Evolutionary conservation across 2,329 filamentous ascomycete species (phyloP).

Genomic region (Zopfia rhizophila): DNA sequence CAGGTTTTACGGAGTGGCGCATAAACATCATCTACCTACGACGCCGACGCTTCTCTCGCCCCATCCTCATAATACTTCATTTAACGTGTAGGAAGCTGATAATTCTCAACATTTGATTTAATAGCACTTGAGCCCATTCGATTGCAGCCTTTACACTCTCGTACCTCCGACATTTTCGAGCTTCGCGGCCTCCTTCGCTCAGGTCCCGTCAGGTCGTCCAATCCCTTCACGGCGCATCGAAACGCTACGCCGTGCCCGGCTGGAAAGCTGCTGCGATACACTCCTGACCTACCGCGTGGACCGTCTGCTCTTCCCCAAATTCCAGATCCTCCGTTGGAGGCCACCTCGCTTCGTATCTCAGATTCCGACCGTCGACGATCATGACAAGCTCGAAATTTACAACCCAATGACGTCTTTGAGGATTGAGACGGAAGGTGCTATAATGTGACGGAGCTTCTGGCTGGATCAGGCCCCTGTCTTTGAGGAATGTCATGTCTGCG

Average conservation of each 20-base stretch:
- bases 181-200: too few relatives aligned
- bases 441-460: constrained; percentile 9
- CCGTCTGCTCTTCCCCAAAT: constrained; percentile 9
- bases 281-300: constrained; percentile 11
- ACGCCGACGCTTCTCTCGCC: too few relatives aligned
- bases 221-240: too few relatives aligned
- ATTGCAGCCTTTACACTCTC: too few relatives aligned
- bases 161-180: too few relatives aligned
- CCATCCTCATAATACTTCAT: too few relatives aligned
- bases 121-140: too few relatives aligned
- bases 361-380: constrained; percentile 26
- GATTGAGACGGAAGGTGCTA: constrained; percentile 1
- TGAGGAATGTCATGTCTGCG: constrained; percentile 24
- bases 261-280: constrained; percentile 24
- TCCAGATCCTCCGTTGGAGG: constrained; percentile 10
- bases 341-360: constrained; percentile 22
- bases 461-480: constrained; percentile 16
- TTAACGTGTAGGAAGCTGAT: too few relatives aligned
- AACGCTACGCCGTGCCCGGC: constrained; percentile 27
- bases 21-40: too few relatives aligned
- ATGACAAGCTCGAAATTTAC: constrained; percentile 24
- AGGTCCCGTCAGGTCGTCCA: too few relatives aligned
- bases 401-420: constrained; percentile 17
- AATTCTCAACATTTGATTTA: too few relatives aligned
- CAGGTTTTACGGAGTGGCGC: too few relatives aligned